These are phyloP conservation scores for Magnusiomyces tetraspermus DNA, from an alignment of 1,139 yeast genomes.

Conservation along the genomic window DNA sequence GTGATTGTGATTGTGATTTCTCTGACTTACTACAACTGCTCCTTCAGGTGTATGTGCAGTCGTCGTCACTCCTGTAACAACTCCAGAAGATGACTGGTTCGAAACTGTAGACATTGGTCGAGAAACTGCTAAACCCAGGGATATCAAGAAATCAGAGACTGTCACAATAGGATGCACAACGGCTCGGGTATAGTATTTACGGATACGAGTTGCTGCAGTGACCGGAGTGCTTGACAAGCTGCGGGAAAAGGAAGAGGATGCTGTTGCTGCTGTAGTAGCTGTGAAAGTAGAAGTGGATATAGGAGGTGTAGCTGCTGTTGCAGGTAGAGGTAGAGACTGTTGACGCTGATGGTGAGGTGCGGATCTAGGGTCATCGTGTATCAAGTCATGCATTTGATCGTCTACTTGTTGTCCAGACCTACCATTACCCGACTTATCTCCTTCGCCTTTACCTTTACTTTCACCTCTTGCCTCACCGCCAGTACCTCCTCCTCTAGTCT, in stretches of 20 bases:
- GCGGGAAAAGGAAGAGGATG: too few relatives aligned
- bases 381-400: too few relatives aligned
- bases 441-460: background rate
- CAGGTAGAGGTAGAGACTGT: too few relatives aligned
- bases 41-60: too few relatives aligned
- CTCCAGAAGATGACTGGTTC: too few relatives aligned
- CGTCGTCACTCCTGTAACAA: too few relatives aligned
- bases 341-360: background rate
- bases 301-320: background rate
- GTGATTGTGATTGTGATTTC: too few relatives aligned
- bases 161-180: constrained; percentile 8
- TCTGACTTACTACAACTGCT: too few relatives aligned
- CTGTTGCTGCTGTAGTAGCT: background rate
- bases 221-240: too few relatives aligned
- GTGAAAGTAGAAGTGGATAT: too few relatives aligned
- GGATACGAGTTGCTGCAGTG: background rate
- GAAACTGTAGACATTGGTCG: constrained; percentile 9
- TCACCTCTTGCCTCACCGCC: background rate
- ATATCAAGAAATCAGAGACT: constrained; percentile 11
- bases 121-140: constrained; percentile 10
- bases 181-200: constrained; percentile 3
- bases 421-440: background rate
- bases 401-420: background rate
- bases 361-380: too few relatives aligned
- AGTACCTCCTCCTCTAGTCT: background rate